phyloP scores from a whole-genome alignment of 768 basidiomycete genomes.

The Dictyophora rubrovolvata region DNA sequence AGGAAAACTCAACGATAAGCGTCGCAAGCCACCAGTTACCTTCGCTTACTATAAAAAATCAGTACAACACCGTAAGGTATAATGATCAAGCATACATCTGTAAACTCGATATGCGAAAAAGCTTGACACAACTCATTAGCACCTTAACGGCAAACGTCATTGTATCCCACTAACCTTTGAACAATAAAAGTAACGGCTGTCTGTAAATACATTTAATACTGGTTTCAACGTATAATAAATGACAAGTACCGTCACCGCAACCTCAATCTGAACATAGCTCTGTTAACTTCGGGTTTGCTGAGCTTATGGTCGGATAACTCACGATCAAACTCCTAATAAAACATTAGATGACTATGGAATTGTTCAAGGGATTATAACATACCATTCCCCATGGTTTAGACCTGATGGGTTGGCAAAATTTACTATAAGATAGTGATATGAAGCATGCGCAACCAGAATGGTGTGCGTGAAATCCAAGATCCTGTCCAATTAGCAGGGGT shows the following conservation, averaged over 20 bases:
- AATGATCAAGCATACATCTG: not conserved
- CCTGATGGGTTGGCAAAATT: not conserved
- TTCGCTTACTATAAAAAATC: not conserved
- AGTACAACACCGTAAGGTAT: not conserved
- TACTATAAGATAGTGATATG: not conserved
- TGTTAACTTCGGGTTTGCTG: not conserved
- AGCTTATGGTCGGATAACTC: not conserved
- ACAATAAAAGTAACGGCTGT: not conserved
- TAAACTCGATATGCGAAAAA: constrained; percentile 4
- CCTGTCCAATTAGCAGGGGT: not conserved
- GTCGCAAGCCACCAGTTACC: not conserved
- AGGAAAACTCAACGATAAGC: not conserved
- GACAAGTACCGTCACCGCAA: not conserved
- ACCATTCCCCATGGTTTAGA: constrained; percentile 5
- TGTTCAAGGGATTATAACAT: not conserved
- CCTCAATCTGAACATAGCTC: not conserved
- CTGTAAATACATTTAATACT: not conserved
- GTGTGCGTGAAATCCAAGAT: constrained; percentile 2
- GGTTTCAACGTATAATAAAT: not conserved
- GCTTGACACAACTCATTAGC: not conserved
- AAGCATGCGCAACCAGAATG: not conserved
- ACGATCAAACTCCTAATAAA: constrained; percentile 2
- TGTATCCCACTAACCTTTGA: not conserved
- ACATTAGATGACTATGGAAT: not conserved
- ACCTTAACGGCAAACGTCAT: not conserved